Evolutionary conservation across 2,329 filamentous ascomycete genomes (phyloP), one percentile per base, ranked within the genome.

Genomic region (Monascus ruber): DNA sequence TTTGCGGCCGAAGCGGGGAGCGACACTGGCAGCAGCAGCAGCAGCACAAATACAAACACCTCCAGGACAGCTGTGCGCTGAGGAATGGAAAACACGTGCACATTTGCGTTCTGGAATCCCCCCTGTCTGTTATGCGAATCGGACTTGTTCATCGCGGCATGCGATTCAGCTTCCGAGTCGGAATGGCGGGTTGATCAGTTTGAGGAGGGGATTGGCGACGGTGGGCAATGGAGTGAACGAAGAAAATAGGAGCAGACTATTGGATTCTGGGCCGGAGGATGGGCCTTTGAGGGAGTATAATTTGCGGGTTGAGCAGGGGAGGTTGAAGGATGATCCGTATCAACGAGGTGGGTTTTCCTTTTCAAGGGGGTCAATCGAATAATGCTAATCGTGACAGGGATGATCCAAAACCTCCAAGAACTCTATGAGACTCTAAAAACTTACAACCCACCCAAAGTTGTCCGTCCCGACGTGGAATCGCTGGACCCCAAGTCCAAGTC

Each of bases 211-310:
- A 6, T 24, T 34, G n/a, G 29, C 35, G 24, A 31, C 28, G 6
- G n/a, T 33, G 10, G 34, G 6, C 33, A 24, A 33, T 28, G 29
- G 25, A 10, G 26, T 24, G 11, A 24, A 36, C 8, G 29, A 32
- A 25, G 34, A 37, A 36, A 33, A 17, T 17, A 17, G 17, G 17
- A 17, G 17, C 17, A 17, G 17, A 17, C 17, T 17, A 3, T 2
- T 17, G 17, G 17, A 17, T 17, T 17, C 40, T 39, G 32, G 43
- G n/a, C 43, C 46, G 26, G 39, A 41, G 25, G 54, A 56, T 45
- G 88, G 88, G 0, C 91, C 91, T 2, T 73, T 96, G 54, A 74
- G 79, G 47, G 89, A 96, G 62, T 98, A 98, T 62, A 83, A 95
- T 59, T 71, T 74, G 43, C 77, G 89, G 35, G 88, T 98, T 6